Evolutionary conservation across 768 basidiomycete genomes (phyloP).

Genomic region (Psilocybe sp.): DNA sequence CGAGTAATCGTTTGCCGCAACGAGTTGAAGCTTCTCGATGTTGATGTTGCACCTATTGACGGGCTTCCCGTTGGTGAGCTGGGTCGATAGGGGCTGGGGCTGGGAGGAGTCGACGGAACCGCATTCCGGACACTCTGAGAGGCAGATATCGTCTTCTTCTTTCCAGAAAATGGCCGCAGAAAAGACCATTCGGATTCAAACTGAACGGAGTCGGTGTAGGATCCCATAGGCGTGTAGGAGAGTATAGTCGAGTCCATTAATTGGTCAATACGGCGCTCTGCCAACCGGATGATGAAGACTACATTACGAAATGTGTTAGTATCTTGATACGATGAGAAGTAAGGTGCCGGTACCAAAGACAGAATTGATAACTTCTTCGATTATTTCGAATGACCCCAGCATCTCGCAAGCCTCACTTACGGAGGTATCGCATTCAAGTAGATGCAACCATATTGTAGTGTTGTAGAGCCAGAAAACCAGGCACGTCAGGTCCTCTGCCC

Average conservation of each 20-base stretch:
- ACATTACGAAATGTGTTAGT: slow-evolving; percentile 9
- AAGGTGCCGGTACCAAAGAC: slow-evolving; percentile 73
- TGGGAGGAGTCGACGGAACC: slow-evolving; percentile 46
- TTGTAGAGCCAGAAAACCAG: slow-evolving; percentile 97
- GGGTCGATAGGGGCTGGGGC: slow-evolving; percentile 45
- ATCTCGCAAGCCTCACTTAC: slow-evolving; percentile 80
- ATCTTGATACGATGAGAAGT: not conserved
- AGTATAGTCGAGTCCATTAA: slow-evolving; percentile 81
- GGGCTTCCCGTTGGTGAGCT: slow-evolving; percentile 50
- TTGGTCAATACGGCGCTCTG: slow-evolving; percentile 85
- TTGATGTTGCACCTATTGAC: slow-evolving; percentile 38
- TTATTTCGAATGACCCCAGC: slow-evolving; percentile 78
- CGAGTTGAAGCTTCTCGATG: slow-evolving; percentile 62
- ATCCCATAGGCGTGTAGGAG: slow-evolving; percentile 76
- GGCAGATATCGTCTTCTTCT: slow-evolving; percentile 48
- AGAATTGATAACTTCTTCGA: slow-evolving; percentile 92
- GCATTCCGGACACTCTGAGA: slow-evolving; percentile 32
- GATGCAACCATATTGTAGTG: slow-evolving; percentile 83
- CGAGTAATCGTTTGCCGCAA: slow-evolving; percentile 62
- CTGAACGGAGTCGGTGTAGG: slow-evolving; percentile 77
- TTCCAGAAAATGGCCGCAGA: slow-evolving; percentile 66
- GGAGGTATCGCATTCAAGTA: slow-evolving; percentile 81
- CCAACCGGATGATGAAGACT: slow-evolving; percentile 95
- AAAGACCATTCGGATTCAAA: slow-evolving; percentile 98
- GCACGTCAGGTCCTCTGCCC: slow-evolving; percentile 80